phyloP scores from a whole-genome alignment of 371 early-diverging fungal genomes.

The Apophysomyces trapeziformis region DNA sequence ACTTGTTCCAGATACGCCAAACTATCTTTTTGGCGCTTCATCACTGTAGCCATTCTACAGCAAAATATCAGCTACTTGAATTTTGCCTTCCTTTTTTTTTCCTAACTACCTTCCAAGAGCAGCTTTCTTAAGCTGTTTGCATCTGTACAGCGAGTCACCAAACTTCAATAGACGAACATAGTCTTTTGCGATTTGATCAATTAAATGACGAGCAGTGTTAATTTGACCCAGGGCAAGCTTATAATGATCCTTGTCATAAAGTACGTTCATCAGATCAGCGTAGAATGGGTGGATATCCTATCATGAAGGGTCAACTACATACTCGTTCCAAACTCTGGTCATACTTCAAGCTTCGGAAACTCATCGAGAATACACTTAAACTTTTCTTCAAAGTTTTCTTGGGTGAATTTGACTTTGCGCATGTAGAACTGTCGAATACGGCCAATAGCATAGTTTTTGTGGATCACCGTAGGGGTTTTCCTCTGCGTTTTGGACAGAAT shows the following conservation, averaged over 20 bases:
- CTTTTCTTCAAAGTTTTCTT: slow-evolving; percentile 97
- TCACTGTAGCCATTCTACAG: slow-evolving; percentile 97
- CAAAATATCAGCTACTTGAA: not conserved
- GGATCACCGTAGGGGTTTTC: slow-evolving; percentile 99
- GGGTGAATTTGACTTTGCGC: slow-evolving; percentile 99
- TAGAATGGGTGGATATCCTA: slow-evolving; percentile 99
- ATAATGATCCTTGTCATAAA: slow-evolving; percentile 99
- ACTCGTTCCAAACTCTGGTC: slow-evolving; percentile 17
- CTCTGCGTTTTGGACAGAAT: slow-evolving; percentile 99
- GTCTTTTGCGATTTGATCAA: slow-evolving; percentile 97
- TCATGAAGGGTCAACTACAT: not conserved
- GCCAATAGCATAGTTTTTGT: slow-evolving; percentile 94
- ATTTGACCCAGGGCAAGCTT: slow-evolving; percentile 99
- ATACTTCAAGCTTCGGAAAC: slow-evolving; percentile 99
- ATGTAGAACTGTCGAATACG: slow-evolving; percentile 99
- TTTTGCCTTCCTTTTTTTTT: not conserved
- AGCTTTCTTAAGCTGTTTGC: slow-evolving; percentile 99
- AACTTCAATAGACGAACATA: slow-evolving; percentile 98
- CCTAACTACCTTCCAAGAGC: slow-evolving; percentile 71
- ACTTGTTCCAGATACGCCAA: slow-evolving; percentile 99
- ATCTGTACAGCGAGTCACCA: slow-evolving; percentile 99
- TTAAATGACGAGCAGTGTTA: slow-evolving; percentile 96
- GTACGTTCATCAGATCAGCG: slow-evolving; percentile 99
- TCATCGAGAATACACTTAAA: slow-evolving; percentile 92
- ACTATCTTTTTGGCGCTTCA: slow-evolving; percentile 98